These are phyloP conservation scores for Aegle marmelos DNA, from an alignment of 345 rosid genomes.

Conservation along the genomic window DNA sequence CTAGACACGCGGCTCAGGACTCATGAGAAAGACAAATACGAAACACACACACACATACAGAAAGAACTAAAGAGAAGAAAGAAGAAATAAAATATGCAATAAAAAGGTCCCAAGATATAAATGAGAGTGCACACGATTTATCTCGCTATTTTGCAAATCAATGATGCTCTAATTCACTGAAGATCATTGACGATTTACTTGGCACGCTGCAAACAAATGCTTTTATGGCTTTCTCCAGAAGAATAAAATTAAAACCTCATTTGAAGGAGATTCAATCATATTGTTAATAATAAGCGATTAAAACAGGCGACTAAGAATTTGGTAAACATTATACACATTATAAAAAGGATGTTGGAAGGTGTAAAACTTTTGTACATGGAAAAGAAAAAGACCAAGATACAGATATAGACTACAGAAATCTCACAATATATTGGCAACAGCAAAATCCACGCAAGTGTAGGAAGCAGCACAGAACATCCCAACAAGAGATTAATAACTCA, in stretches of 20 bases:
- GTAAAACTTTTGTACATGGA: not conserved
- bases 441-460: not conserved
- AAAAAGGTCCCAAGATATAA: not conserved
- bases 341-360: not conserved
- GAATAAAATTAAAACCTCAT: not conserved
- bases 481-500: not conserved
- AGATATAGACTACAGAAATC: not conserved
- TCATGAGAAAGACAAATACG: no score
- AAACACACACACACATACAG: no score
- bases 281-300: not conserved
- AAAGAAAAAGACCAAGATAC: not conserved
- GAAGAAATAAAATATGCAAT: not conserved
- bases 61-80: not conserved
- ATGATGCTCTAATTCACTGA: not conserved
- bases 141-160: not conserved
- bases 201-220: no score
- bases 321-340: not conserved
- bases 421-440: not conserved
- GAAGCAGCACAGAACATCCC: not conserved
- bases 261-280: not conserved
- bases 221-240: not conserved
- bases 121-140: not conserved
- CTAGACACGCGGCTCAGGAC: no score
- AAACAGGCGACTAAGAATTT: not conserved
- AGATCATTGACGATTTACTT: not conserved